phyloP scores from a whole-genome alignment of 768 basidiomycete genomes.

The Pulveroboletus ravenelii region DNA sequence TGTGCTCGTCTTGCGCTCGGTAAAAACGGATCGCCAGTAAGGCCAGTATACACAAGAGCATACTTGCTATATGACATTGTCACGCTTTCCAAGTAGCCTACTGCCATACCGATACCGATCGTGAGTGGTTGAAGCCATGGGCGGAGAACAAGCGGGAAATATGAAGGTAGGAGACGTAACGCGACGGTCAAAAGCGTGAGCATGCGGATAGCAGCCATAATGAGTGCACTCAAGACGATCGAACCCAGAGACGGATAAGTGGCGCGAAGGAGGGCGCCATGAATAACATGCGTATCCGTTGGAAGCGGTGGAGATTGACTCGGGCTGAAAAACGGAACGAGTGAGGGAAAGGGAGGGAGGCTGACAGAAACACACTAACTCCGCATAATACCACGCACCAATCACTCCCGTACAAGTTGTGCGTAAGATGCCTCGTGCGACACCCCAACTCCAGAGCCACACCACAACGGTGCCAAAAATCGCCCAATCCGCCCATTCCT shows the following conservation, averaged over 20 bases:
- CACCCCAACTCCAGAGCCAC: slow-evolving; percentile 75
- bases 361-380: slow-evolving; percentile 35
- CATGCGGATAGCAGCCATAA: slow-evolving; percentile 66
- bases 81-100: slow-evolving; percentile 40
- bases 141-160: slow-evolving; percentile 40
- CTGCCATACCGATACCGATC: slow-evolving; percentile 34
- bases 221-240: slow-evolving; percentile 68
- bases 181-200: slow-evolving; percentile 46
- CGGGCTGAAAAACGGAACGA: slow-evolving; percentile 16
- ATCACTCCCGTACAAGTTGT: slow-evolving; percentile 78
- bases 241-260: slow-evolving; percentile 80
- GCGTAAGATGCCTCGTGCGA: slow-evolving; percentile 73
- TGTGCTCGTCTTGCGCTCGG: slow-evolving; percentile 50
- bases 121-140: slow-evolving; percentile 40
- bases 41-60: slow-evolving; percentile 67
- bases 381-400: slow-evolving; percentile 87
- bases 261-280: slow-evolving; percentile 72
- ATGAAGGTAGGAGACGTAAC: slow-evolving; percentile 53
- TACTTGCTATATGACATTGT: slow-evolving; percentile 57
- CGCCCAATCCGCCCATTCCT: slow-evolving; percentile 73
- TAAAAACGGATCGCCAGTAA: slow-evolving; percentile 72
- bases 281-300: slow-evolving; percentile 66
- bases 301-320: slow-evolving; percentile 37
- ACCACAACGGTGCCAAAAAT: slow-evolving; percentile 47
- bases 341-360: background rate